These are phyloP conservation scores for Backusella mclennaniae DNA, from an alignment of 192 early-diverging fungal genomes.

Conservation along the genomic window DNA sequence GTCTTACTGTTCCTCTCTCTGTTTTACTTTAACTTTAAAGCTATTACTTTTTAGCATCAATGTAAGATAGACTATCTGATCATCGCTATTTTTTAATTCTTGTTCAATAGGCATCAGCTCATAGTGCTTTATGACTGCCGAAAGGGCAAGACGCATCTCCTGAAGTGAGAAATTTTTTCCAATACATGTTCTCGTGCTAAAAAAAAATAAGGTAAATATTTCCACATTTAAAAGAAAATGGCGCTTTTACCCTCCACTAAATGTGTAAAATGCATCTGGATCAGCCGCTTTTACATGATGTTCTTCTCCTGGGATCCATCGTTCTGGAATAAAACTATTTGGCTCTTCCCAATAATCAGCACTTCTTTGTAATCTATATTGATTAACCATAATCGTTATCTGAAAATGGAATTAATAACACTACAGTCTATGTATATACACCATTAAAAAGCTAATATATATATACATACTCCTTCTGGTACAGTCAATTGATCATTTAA, in stretches of 20 bases:
- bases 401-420: background rate
- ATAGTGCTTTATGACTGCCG: slow-evolving; percentile 42
- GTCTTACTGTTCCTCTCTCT: background rate
- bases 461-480: slow-evolving; percentile 31
- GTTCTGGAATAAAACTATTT: slow-evolving; percentile 24
- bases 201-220: background rate
- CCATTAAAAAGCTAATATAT: background rate
- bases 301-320: slow-evolving; percentile 18
- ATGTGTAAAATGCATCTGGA: slow-evolving; percentile 43
- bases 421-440: background rate
- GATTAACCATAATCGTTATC: background rate
- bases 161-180: slow-evolving; percentile 49
- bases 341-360: slow-evolving; percentile 24
- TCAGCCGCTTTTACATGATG: slow-evolving; percentile 21
- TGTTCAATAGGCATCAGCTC: slow-evolving; percentile 41
- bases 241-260: slow-evolving; percentile 39
- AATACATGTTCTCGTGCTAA: slow-evolving; percentile 44
- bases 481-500: slow-evolving; percentile 41
- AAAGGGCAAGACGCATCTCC: slow-evolving; percentile 49
- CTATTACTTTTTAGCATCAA: slow-evolving; percentile 11
- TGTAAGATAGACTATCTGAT: slow-evolving; percentile 19
- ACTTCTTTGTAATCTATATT: background rate
- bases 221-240: background rate
- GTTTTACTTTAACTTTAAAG: slow-evolving; percentile 13
- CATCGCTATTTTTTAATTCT: slow-evolving; percentile 67